Conservation (phyloP, 176 grass and related monocot species). For the Puccinellia tenuiflora region DNA sequence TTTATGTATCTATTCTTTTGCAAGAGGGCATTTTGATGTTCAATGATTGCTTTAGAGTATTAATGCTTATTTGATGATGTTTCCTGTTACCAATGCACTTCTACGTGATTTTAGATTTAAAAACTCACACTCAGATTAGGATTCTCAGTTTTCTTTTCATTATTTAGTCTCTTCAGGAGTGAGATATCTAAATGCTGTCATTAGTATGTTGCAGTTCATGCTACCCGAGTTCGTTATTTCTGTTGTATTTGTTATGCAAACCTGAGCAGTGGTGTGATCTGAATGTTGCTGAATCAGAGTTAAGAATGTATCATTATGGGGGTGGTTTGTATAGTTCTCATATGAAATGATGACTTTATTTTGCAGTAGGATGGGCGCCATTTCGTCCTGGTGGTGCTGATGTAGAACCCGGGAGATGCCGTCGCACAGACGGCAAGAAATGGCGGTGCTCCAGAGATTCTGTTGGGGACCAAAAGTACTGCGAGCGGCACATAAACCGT, state of each 20-base stretch:
- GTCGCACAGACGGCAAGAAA: slow-evolving; percentile 95
- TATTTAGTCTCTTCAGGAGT: background rate
- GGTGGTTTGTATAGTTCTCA: background rate
- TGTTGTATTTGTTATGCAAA: background rate
- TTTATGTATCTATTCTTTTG: too few relatives aligned
- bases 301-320: background rate
- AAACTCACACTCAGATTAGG: background rate
- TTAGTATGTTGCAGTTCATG: background rate
- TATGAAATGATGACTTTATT: background rate
- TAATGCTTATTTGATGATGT: background rate
- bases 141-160: background rate
- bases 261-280: background rate
- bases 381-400: slow-evolving; percentile 48
- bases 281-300: background rate
- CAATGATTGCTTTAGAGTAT: background rate
- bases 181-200: background rate
- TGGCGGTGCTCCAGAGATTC: slow-evolving; percentile 97
- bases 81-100: background rate
- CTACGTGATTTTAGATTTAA: background rate
- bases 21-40: background rate
- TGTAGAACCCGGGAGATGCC: slow-evolving; percentile 87
- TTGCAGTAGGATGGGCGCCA: slow-evolving; percentile 67
- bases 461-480: slow-evolving; percentile 79
- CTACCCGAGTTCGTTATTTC: background rate
- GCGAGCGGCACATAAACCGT: slow-evolving; percentile 87